Percentiles rank a stretch among this genome's conserved stretches.
Conservation (phyloP, 257 asterid species). For the Datura wrightii region DNA sequence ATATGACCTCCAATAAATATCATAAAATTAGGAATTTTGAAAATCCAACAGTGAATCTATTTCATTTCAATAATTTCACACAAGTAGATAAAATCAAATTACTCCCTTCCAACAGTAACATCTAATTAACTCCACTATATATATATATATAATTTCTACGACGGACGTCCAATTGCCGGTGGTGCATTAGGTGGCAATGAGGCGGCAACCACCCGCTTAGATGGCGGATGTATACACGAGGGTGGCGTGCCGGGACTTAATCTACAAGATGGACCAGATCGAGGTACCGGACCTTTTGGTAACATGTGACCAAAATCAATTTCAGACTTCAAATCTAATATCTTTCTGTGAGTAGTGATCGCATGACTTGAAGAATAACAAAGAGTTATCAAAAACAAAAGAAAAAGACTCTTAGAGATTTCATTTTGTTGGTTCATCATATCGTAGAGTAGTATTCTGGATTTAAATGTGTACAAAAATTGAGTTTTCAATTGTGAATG, state of each 20-base stretch:
- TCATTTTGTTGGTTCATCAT: neutral
- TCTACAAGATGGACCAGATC: slow-evolving; percentile 12
- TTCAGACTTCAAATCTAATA: neutral
- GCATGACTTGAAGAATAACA: slow-evolving; percentile 13
- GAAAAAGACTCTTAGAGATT: neutral
- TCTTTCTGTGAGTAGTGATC: neutral
- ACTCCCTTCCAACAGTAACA: neutral
- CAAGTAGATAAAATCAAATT: neutral
- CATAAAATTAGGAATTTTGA: too few species aligned
- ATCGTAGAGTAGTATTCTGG: neutral
- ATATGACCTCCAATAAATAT: too few species aligned
- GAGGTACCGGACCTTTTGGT: slow-evolving; percentile 14
- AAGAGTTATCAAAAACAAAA: slow-evolving; percentile 5
- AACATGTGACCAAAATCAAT: neutral
- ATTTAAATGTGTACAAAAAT: neutral
- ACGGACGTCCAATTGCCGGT: neutral
- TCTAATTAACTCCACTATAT: too few species aligned
- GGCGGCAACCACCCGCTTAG: neutral
- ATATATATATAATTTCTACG: neutral
- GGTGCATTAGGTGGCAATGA: neutral
- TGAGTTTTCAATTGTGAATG: neutral
- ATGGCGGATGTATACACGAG: neutral
- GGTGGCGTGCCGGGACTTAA: neutral
- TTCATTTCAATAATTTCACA: neutral
- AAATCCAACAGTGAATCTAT: neutral